phyloP scores from a whole-genome alignment of 1,284 basidiomycete genomes.

The Sporisorium reilianum region DNA sequence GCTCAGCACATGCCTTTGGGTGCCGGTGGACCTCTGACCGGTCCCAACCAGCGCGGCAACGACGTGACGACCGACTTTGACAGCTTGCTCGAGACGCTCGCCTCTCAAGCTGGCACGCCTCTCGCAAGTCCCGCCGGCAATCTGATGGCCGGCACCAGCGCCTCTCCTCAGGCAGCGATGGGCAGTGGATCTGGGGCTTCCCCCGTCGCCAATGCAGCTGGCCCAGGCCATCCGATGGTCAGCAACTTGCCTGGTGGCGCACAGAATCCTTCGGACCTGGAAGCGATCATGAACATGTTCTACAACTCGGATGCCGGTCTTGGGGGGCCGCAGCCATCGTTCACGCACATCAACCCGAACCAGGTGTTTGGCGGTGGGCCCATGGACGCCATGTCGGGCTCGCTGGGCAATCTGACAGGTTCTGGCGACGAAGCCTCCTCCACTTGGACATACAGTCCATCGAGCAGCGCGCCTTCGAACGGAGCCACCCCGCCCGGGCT shows the following conservation, averaged over 20 bases:
- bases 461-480: slow-evolving; percentile 51
- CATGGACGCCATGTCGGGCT: slow-evolving; percentile 30
- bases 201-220: slow-evolving; percentile 15
- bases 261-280: slow-evolving; percentile 48
- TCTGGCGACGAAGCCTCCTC: slow-evolving; percentile 59
- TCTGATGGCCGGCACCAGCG: slow-evolving; percentile 24
- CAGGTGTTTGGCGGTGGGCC: slow-evolving; percentile 54
- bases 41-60: slow-evolving; percentile 8
- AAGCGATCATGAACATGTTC: slow-evolving; percentile 65
- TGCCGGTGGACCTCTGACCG: background rate
- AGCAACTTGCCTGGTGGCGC: slow-evolving; percentile 16
- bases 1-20: slow-evolving; percentile 23
- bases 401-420: slow-evolving; percentile 33
- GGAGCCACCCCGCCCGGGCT: slow-evolving; percentile 47
- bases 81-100: slow-evolving; percentile 44
- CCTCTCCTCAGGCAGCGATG: slow-evolving; percentile 37
- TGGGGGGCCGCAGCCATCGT: slow-evolving; percentile 40
- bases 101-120: slow-evolving; percentile 46
- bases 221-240: slow-evolving; percentile 1
- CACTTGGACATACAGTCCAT: slow-evolving; percentile 60
- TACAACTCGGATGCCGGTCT: slow-evolving; percentile 60
- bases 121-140: slow-evolving; percentile 28
- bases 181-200: slow-evolving; percentile 45
- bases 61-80: slow-evolving; percentile 37
- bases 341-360: slow-evolving; percentile 66